Evolutionary conservation across 2,329 filamentous ascomycete species (phyloP).

Genomic region (Torrubiellomyces zombiae): DNA sequence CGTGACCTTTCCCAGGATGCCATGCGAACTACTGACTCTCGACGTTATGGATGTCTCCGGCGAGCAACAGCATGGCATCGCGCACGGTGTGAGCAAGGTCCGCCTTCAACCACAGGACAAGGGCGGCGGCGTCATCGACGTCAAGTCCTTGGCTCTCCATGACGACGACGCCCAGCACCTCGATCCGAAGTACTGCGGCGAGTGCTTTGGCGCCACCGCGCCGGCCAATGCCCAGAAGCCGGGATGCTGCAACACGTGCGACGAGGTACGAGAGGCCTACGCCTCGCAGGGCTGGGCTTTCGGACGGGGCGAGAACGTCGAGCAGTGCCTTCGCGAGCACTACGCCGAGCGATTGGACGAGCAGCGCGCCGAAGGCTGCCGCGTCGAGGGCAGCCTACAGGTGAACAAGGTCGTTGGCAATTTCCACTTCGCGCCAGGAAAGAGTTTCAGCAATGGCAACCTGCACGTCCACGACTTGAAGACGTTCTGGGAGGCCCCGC

Average conservation of each 20-base stretch:
- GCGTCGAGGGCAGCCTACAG: slow-evolving; percentile 76
- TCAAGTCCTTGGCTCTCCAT: slow-evolving; percentile 46
- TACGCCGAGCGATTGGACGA: slow-evolving; percentile 77
- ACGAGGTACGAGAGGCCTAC: slow-evolving; percentile 92
- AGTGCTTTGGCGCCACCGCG: slow-evolving; percentile 72
- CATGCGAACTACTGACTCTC: slow-evolving; percentile 87
- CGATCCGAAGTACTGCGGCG: slow-evolving; percentile 81
- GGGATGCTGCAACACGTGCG: slow-evolving; percentile 95
- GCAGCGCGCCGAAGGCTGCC: slow-evolving; percentile 83
- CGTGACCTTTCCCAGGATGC: slow-evolving; percentile 83
- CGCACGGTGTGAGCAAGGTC: slow-evolving; percentile 85
- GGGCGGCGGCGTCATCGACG: slow-evolving; percentile 60
- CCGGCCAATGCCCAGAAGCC: slow-evolving; percentile 56
- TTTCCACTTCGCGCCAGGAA: slow-evolving; percentile 93
- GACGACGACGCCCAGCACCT: slow-evolving; percentile 61
- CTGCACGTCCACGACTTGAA: slow-evolving; percentile 96
- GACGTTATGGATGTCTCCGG: slow-evolving; percentile 99
- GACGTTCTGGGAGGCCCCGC: slow-evolving; percentile 70
- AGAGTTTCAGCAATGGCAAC: slow-evolving; percentile 90
- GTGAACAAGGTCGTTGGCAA: slow-evolving; percentile 99
- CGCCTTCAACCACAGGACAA: slow-evolving; percentile 56
- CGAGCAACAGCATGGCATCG: slow-evolving; percentile 86
- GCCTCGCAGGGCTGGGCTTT: slow-evolving; percentile 86
- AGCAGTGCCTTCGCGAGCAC: slow-evolving; percentile 90
- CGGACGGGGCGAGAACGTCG: slow-evolving; percentile 76